Conservation (phyloP, 768 basidiomycete genomes). For the Paxillus ammoniavirescens region DNA sequence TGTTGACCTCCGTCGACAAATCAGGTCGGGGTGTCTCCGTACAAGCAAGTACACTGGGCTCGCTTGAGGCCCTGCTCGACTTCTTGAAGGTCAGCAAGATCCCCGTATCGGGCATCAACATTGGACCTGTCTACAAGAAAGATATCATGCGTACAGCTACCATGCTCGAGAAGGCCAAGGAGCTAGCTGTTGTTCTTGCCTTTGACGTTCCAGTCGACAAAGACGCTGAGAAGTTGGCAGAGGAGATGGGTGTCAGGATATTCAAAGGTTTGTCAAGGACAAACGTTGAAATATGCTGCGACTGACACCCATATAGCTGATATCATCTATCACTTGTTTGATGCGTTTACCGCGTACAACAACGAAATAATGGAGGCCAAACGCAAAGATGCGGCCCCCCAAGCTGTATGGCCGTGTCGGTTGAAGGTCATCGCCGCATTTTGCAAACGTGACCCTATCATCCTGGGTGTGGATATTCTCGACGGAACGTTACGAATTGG, state of each 20-base stretch:
- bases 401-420: slow-evolving; percentile 95
- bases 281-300: not conserved
- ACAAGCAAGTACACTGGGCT: slow-evolving; percentile 95
- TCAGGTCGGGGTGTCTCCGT: slow-evolving; percentile 97
- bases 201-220: slow-evolving; percentile 96
- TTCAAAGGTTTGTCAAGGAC: slow-evolving; percentile 76
- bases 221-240: slow-evolving; percentile 88
- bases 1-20: slow-evolving; percentile 90
- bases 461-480: slow-evolving; percentile 93
- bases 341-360: slow-evolving; percentile 94
- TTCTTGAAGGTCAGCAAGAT: slow-evolving; percentile 96
- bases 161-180: slow-evolving; percentile 96
- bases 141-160: slow-evolving; percentile 90
- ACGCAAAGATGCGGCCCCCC: slow-evolving; percentile 85
- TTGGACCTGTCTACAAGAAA: slow-evolving; percentile 94
- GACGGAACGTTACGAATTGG: slow-evolving; percentile 90
- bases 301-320: slow-evolving; percentile 58
- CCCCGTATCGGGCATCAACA: slow-evolving; percentile 95
- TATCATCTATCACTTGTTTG: slow-evolving; percentile 98
- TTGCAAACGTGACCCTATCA: slow-evolving; percentile 96
- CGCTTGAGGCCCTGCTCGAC: slow-evolving; percentile 93
- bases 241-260: slow-evolving; percentile 90
- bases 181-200: slow-evolving; percentile 91
- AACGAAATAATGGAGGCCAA: slow-evolving; percentile 91
- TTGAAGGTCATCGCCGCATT: slow-evolving; percentile 93